Evolutionary conservation across 2,329 filamentous ascomycete species (phyloP), one percentile per base, ranked within the genome.

Genomic region (Aspergillus japonicus): DNA sequence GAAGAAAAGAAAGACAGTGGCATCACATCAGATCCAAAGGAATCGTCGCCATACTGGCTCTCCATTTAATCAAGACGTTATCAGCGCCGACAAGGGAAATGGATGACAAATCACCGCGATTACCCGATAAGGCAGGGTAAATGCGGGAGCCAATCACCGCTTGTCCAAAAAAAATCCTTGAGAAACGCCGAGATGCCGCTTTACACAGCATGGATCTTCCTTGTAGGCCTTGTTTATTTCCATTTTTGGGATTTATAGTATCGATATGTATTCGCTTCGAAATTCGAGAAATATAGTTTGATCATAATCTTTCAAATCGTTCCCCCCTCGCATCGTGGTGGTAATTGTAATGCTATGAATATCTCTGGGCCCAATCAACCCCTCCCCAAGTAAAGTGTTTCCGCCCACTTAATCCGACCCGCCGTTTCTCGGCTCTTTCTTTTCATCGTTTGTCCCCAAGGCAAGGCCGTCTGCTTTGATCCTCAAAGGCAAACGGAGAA

Each of bases 81-180:
- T 44, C 39, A 2, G 16, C 39, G 16, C 39, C 39, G 39, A 19
- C 16, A 44, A 8, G 2, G 16, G 39, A 7, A 3, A 7, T 19
- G 39, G 39, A 44, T 44, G 39, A 44, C 39, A 44, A 44, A 44
- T 44, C 16, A 19, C 39, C 16, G 5, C 39, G 6, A 16, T 10
- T 19, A 16, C 39, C 39, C 16, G 39, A 44, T 44, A 44, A 44
- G 16, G 39, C 19, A 44, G 39, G 39, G 16, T 7, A 44, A 58
- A 44, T 49, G 50, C 42, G 50, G 56, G 50, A 58, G 42, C 56
- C 56, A 58, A 58, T 58, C 50, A 58, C 23, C 42, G 42, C 42
- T 5, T 6, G 21, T 16, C 14, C 23, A 23, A 29, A 19, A 49
- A 50, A 50, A 50, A 44, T 50, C 50, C 49, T 51, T n/a, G 26